Evolutionary conservation across 1,284 basidiomycete genomes (phyloP).

Genomic region (Ceratobasidium sp.): DNA sequence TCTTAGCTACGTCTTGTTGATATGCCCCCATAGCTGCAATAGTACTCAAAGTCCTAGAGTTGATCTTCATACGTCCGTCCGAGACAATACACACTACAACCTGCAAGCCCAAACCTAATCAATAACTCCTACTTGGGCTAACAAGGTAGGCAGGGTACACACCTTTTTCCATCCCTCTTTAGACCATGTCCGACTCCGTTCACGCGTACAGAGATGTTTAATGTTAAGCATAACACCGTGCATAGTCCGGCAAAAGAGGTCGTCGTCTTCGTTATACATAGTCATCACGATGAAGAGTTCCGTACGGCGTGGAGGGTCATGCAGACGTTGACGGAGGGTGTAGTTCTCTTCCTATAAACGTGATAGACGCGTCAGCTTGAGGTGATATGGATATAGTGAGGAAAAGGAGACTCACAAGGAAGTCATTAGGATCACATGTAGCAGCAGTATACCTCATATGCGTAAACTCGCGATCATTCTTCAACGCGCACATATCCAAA

Average conservation of each 20-base stretch:
- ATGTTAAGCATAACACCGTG: conserved; percentile 93
- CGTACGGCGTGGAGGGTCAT: conserved; percentile 85
- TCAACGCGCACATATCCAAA: conserved; percentile 79
- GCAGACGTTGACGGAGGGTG: conserved; percentile 82
- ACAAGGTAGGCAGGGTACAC: conserved; percentile 55
- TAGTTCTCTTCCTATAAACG: conserved; percentile 70
- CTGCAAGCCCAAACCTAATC: conserved; percentile 19
- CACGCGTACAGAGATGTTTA: conserved; percentile 83
- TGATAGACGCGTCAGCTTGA: conserved; percentile 12
- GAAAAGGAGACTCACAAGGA: conserved; percentile 62
- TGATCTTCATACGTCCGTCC: conserved; percentile 88
- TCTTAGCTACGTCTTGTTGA: conserved; percentile 93
- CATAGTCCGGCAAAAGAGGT: conserved; percentile 88
- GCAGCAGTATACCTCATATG: conserved; percentile 95
- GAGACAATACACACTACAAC: conserved; percentile 70
- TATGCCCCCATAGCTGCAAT: conserved; percentile 91
- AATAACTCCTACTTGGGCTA: neutral
- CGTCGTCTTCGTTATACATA: conserved; percentile 85
- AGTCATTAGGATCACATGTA: conserved; percentile 94
- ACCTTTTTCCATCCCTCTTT: conserved; percentile 98
- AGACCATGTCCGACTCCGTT: conserved; percentile 92
- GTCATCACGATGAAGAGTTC: conserved; percentile 88
- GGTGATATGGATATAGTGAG: neutral
- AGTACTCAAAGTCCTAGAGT: conserved; percentile 85
- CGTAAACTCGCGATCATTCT: conserved; percentile 90